phyloP scores from a whole-genome alignment of 1,139 yeast species.

The Candida dubliniensis region DNA sequence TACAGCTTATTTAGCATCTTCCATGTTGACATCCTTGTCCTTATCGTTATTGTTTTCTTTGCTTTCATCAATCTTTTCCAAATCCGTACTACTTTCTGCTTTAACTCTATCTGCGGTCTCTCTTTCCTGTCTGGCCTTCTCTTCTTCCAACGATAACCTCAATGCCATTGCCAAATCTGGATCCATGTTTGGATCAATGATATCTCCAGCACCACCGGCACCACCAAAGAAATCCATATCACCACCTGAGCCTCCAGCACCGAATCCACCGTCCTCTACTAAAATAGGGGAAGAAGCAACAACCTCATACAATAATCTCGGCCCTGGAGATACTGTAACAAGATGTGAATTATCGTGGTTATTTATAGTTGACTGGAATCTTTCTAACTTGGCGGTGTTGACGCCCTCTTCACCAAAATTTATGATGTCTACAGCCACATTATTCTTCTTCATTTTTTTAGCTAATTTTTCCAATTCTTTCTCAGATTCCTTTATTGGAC shows the following conservation, averaged over 20 bases:
- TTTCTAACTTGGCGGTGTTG: slow-evolving; percentile 78
- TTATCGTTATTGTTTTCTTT: slow-evolving; percentile 23
- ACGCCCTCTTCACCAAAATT: slow-evolving; percentile 87
- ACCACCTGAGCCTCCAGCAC: slow-evolving; percentile 27
- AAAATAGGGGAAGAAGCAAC: slow-evolving; percentile 70
- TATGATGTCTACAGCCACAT: slow-evolving; percentile 84
- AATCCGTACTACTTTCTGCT: slow-evolving; percentile 23
- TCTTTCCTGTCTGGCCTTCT: slow-evolving; percentile 72
- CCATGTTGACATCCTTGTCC: slow-evolving; percentile 16
- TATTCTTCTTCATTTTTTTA: slow-evolving; percentile 90
- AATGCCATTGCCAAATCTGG: slow-evolving; percentile 97
- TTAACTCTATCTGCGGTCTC: slow-evolving; percentile 46
- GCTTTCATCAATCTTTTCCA: slow-evolving; percentile 38
- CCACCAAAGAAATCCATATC: slow-evolving; percentile 31
- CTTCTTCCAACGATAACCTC: slow-evolving; percentile 81
- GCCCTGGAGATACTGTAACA: slow-evolving; percentile 87
- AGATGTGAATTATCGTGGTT: slow-evolving; percentile 82
- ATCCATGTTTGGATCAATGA: slow-evolving; percentile 88
- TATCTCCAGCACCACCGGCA: slow-evolving; percentile 52
- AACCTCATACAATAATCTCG: slow-evolving; percentile 73
- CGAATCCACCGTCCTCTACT: slow-evolving; percentile 49
- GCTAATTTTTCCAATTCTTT: slow-evolving; percentile 82
- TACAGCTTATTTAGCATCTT: slow-evolving; percentile 12
- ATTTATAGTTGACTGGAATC: slow-evolving; percentile 70
- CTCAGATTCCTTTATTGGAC: slow-evolving; percentile 73